Evolutionary conservation across 805 yeast species (phyloP), one percentile per base, ranked within the genome.

Genomic region (Kuraishia piskuri): DNA sequence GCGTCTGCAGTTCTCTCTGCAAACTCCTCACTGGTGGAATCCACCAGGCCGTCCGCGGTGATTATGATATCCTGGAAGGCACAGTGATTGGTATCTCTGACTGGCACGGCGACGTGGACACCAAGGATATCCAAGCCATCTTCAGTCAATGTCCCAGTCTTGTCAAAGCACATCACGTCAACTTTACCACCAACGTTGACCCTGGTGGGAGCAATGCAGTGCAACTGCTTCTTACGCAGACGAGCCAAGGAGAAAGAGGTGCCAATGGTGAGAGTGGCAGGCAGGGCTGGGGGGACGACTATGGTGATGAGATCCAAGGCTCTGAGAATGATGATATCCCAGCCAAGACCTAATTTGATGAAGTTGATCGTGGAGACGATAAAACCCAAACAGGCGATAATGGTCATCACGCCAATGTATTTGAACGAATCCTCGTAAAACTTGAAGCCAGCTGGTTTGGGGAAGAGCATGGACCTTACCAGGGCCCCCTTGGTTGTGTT

Each of bases 241-340:
- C 98, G 76, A 26, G 82, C 75, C 23, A 94, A 69, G 0, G 99
- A 96, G 72, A 94, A 91, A 58, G 92, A 89, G 0, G 97, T 91
- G 20, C 99, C 99, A 55, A 94, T 92, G 0, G 99, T 90, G 56
- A 94, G 72, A 0, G 99, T 94, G 0, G 99, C 99, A 0, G 99
- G 99, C 48, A 94, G 75, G 0, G 99, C 99, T 1, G 99, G 99
- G 1, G 99, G 99, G 1, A 94, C 97, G 6, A 94, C 99, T 65
- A 94, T 90, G 0, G 99, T 94, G 53, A 94, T 86, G 52, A 94
- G 80, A 70, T 94, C 99, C 53, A 94, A 73, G 0, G 98, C 98
- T 60, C 99, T 79, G 53, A 94, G 72, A 5, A 91, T 75, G 74
- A 94, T 92, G 40, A 86, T 69, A 49, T 75, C 75, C 56, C 78